Evolutionary conservation across 768 basidiomycete genomes (phyloP).

Genomic region (Sarcodon aspratus): DNA sequence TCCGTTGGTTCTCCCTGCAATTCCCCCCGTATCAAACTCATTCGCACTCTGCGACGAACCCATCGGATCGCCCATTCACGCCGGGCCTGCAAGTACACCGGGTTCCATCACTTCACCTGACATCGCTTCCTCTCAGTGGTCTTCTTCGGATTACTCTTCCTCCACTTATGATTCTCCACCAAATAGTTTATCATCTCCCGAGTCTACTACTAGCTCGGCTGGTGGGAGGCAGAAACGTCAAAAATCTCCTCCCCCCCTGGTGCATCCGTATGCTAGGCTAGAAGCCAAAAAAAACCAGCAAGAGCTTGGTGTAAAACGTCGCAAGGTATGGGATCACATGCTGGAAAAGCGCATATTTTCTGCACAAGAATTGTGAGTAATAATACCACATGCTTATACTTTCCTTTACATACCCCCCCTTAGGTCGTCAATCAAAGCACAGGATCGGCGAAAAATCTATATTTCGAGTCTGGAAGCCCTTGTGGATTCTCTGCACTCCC

Average conservation of each 20-base stretch:
- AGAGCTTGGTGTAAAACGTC: constrained; percentile 38
- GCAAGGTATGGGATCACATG: constrained; percentile 70
- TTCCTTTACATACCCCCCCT: background rate
- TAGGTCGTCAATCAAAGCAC: constrained; percentile 57
- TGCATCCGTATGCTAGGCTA: constrained; percentile 61
- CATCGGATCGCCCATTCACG: no score
- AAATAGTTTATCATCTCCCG: background rate
- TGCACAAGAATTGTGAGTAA: constrained; percentile 50
- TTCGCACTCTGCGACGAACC: no score
- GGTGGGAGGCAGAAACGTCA: constrained; percentile 3
- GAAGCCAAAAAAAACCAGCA: constrained; percentile 43
- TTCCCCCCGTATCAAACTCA: no score
- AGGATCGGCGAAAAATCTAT: constrained; percentile 59
- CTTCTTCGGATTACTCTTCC: no score
- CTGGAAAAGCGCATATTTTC: constrained; percentile 64
- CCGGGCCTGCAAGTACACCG: no score
- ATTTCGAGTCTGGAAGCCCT: constrained; percentile 64
- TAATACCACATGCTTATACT: background rate
- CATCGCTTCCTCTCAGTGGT: no score
- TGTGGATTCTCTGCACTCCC: constrained; percentile 54
- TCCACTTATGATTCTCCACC: no score
- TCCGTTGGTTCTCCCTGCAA: no score
- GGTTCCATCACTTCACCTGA: no score
- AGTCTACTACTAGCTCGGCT: constrained; percentile 1
- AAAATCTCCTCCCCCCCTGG: constrained; percentile 20